Base-by-base conservation (phyloP, 768 basidiomycete species). In the Lentinula boryana region DNA sequence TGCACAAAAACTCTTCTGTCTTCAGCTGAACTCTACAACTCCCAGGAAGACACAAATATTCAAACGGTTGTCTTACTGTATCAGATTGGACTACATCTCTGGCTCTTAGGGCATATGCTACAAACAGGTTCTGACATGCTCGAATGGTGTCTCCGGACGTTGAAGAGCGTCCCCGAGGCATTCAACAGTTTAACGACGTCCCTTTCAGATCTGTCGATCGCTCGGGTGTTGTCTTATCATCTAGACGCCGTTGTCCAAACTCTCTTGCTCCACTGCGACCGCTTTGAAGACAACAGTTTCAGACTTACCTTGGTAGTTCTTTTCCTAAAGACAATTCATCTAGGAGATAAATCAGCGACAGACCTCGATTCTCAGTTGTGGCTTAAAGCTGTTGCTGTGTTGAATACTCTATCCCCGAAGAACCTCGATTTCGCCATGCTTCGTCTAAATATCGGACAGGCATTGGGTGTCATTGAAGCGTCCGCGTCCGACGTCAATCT, bases 11-110 rank as follows among this genome's bases (percentile, higher is more conserved):
- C 71, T 21, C 71, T 84, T 21, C 73, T 75, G 54, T 63, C 64
- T 1, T 68, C 84, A 49, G 67, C 67, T 13, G 69, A 72, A 13
- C 63, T 64, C 36, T 2, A 27, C 4, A 46, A 62, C 50, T 64
- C 70, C 4, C 71, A 71, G 35, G 9, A 9, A 13, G 36, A 54
- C 18, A 54, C 36, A 23, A 23, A 21, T 21, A 73, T 79, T 7
- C 71, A 76, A 51, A 73, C 70, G 10, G 63, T 70, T 1, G 64
- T 84, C 61, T 66, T 76, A 35, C 80, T 79, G 54, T 77, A 84
- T 59, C 81, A 84, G 60, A 72, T 84, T 40, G 76, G 75, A 31
- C 67, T 82, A 4, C 75, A 75, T 33, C 70, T 91, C 33, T 76
- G 78, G 36, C 75, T 88, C 56, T 61, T 86, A 15, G 68, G 76